Conservation (phyloP, 2,329 filamentous ascomycete genomes). For the Trichophyton verrucosum region DNA sequence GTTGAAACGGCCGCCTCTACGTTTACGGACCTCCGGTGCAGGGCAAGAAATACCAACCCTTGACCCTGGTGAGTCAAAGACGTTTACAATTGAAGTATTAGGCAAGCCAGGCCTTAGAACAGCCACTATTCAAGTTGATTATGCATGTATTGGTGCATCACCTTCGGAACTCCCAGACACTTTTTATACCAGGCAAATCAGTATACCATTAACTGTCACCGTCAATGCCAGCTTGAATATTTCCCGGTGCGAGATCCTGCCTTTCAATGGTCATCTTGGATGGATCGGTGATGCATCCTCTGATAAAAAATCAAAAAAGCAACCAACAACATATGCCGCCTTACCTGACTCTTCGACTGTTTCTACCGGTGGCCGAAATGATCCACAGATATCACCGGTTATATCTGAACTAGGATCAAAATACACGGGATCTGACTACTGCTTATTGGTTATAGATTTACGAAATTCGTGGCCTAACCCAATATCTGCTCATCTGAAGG, state of each 20-base stretch:
- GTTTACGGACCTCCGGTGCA: slow-evolving; percentile 39
- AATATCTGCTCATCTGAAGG: slow-evolving; percentile 52
- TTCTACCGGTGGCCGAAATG: slow-evolving; percentile 16
- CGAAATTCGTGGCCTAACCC: slow-evolving; percentile 82
- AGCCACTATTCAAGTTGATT: slow-evolving; percentile 72
- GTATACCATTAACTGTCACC: slow-evolving; percentile 69
- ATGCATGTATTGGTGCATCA: slow-evolving; percentile 63
- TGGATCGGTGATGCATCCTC: slow-evolving; percentile 35
- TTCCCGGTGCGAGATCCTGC: slow-evolving; percentile 63
- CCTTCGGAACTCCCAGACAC: slow-evolving; percentile 55
- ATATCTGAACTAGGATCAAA: slow-evolving; percentile 32
- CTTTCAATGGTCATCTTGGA: slow-evolving; percentile 57
- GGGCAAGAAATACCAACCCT: slow-evolving; percentile 45
- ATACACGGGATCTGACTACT: slow-evolving; percentile 49
- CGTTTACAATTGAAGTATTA: slow-evolving; percentile 71
- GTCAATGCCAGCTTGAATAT: slow-evolving; percentile 87
- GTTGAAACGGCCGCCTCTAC: slow-evolving; percentile 55
- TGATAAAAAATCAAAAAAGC: slow-evolving; percentile 6
- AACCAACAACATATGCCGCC: slow-evolving; percentile 5
- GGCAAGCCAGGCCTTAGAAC: slow-evolving; percentile 75
- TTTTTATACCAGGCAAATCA: slow-evolving; percentile 75
- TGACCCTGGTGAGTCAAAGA: slow-evolving; percentile 52
- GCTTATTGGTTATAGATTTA: slow-evolving; percentile 68
- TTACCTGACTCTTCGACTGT: slow-evolving; percentile 8
- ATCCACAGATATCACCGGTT: slow-evolving; percentile 35